Base-by-base conservation (phyloP, 352 stramenopile genomes). In the Nothophytophthora sp. region DNA sequence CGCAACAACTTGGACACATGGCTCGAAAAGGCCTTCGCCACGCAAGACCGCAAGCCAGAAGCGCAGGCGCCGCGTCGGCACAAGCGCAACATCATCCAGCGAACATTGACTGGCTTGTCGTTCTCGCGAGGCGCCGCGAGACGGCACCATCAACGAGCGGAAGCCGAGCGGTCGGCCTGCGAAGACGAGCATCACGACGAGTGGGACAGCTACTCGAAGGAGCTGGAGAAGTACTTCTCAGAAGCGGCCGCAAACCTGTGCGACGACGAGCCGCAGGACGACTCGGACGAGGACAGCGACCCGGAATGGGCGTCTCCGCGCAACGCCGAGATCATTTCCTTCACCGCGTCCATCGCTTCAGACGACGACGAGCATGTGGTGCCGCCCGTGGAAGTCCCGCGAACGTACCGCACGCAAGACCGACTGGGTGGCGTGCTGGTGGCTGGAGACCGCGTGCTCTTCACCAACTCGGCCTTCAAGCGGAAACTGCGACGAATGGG, bases 401-500 rank as follows among this genome's bases (percentile, higher is more conserved):
- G 32, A 0, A 67, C 28, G 2, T 73, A 76, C 40, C 63, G 42
- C 18, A 54, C 30, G 2, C 67, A 73, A 25, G 67, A 76, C 18
- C 63, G 38, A 12, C 34, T 56, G 2, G 67, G 67, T 7, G 67
- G 67, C 19, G 41, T 67, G 8, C 34, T 76, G 18, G 67, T 76
- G 7, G 67, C 51, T 27, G 67, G 62, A 25, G 12, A 57, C 5
- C 28, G 43, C 24, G 67, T 76, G 10, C 11, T 70, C 28, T 76
- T 70, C 36, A 76, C 67, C 0, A 56, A 67, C 19, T 55, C 48
- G 53, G 67, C 54, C 1, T 76, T 73, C 38, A 76, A 76, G 28
- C 42, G 50, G 4, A 37, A 64, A 33, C 29, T 70, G 40, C 25
- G 44, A 16, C 46, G 41, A 15, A 37, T 63, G 38, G 35, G 41